phyloP scores from a whole-genome alignment of 2,329 filamentous ascomycete species.

The Dactylonectria macrodidyma region DNA sequence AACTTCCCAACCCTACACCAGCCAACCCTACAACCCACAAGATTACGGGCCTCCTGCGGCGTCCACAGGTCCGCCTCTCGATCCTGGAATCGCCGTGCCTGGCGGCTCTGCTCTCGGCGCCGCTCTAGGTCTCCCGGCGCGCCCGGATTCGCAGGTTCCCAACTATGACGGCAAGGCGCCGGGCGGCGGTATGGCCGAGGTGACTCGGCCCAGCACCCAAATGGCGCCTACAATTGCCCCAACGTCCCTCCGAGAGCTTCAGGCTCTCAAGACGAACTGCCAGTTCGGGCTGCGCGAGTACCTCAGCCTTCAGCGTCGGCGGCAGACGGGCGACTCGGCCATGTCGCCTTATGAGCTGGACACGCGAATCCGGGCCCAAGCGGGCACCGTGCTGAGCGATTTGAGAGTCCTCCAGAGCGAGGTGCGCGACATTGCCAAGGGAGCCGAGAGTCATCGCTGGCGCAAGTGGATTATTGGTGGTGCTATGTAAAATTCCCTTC shows the following conservation, averaged over 20 bases:
- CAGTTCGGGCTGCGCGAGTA: conserved; percentile 56
- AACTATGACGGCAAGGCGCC: conserved; percentile 28
- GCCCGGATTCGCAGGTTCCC: conserved; percentile 42
- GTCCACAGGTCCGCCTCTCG: conserved; percentile 18
- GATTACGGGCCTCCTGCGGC: conserved; percentile 39
- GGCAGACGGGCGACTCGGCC: conserved; percentile 47
- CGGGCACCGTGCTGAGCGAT: conserved; percentile 59
- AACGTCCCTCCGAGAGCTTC: conserved; percentile 47
- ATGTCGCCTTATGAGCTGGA: conserved; percentile 57
- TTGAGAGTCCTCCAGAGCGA: conserved; percentile 61
- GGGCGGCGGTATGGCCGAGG: conserved; percentile 39
- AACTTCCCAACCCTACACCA: neutral
- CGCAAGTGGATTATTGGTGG: conserved; percentile 67
- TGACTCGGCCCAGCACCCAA: conserved; percentile 31
- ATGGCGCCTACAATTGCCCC: conserved; percentile 39
- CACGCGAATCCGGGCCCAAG: conserved; percentile 60
- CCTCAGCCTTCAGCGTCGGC: conserved; percentile 51
- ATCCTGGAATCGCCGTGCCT: conserved; percentile 36
- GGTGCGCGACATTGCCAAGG: conserved; percentile 59
- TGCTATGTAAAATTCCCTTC: conserved; percentile 58
- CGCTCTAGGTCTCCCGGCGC: conserved; percentile 33
- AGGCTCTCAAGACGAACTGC: conserved; percentile 52
- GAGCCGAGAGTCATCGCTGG: conserved; percentile 66
- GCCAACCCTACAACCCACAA: conserved; percentile 37
- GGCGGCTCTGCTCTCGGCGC: conserved; percentile 14